Percentiles rank a stretch among this genome's conserved stretches.
Conservation (phyloP, 2,329 filamentous ascomycete genomes). For the Pseudogymnoascus sp. region DNA sequence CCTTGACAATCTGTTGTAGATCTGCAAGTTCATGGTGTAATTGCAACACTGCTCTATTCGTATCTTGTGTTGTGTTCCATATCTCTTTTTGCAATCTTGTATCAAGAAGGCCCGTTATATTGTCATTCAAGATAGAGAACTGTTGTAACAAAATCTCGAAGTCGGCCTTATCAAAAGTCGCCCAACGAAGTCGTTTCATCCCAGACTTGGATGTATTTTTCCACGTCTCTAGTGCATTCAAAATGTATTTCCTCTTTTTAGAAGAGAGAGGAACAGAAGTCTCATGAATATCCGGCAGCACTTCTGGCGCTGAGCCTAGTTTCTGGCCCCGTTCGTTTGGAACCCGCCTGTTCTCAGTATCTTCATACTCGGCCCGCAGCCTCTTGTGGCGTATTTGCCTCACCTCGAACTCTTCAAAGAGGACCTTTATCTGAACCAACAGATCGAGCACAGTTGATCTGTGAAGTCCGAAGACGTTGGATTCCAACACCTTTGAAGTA, state of each 20-base stretch:
- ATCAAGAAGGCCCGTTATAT: conserved; percentile 42
- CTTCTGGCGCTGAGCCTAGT: conserved; percentile 38
- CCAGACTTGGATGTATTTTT: conserved; percentile 31
- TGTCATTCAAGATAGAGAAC: conserved; percentile 41
- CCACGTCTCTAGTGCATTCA: conserved; percentile 36
- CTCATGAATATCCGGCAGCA: conserved; percentile 32
- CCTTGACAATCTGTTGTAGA: conserved; percentile 39
- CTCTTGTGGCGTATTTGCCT: conserved; percentile 35
- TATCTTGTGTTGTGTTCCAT: conserved; percentile 41
- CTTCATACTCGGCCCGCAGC: conserved; percentile 30
- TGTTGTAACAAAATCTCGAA: conserved; percentile 39
- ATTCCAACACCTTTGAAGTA: conserved; percentile 37
- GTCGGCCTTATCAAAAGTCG: conserved; percentile 39
- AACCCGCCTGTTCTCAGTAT: conserved; percentile 16
- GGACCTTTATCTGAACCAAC: conserved; percentile 39
- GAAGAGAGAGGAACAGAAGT: conserved; percentile 35
- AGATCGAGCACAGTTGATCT: conserved; percentile 43
- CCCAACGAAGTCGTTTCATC: conserved; percentile 34
- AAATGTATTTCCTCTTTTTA: conserved; percentile 37
- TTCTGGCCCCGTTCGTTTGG: background rate
- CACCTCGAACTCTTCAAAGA: conserved; percentile 41
- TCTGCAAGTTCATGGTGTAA: conserved; percentile 41
- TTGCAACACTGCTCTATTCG: conserved; percentile 40
- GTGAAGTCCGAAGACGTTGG: conserved; percentile 42
- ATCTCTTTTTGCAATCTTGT: conserved; percentile 41